Conservation (phyloP, 2,329 filamentous ascomycete genomes). For the Hymenotorrendiella dingleyae region DNA sequence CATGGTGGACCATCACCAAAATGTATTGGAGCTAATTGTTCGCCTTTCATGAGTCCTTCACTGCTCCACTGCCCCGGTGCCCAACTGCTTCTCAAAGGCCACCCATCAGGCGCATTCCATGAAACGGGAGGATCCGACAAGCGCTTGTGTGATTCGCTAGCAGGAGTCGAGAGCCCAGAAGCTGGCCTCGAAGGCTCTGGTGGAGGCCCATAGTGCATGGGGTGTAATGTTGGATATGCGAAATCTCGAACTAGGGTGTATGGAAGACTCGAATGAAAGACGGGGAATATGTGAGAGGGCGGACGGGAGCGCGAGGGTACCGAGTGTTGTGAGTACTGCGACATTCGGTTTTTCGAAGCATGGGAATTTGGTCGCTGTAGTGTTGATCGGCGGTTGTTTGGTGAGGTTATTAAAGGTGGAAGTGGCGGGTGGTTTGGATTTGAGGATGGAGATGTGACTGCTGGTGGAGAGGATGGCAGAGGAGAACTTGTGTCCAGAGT, state of each 20-base stretch:
- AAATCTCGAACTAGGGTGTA: conserved; percentile 96
- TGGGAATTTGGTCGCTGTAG: conserved; percentile 66
- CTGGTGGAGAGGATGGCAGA: conserved; percentile 44
- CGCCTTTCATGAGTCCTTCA: conserved; percentile 50
- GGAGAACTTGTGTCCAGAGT: conserved; percentile 37
- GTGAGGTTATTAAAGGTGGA: conserved; percentile 52
- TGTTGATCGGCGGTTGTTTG: conserved; percentile 48
- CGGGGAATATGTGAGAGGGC: conserved; percentile 72
- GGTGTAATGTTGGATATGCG: conserved; percentile 77
- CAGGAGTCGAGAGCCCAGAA: conserved; percentile 78
- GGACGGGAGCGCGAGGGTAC: conserved; percentile 66
- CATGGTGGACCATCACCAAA: conserved; percentile 88
- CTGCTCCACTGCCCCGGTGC: conserved; percentile 36
- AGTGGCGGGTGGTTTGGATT: conserved; percentile 49
- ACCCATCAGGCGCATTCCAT: conserved; percentile 51
- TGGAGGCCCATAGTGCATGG: conserved; percentile 90
- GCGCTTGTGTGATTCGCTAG: conserved; percentile 66
- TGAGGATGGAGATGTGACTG: conserved; percentile 34
- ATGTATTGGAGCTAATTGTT: conserved; percentile 74
- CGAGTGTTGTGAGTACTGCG: conserved; percentile 73
- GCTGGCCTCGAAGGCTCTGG: conserved; percentile 63
- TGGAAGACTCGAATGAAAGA: conserved; percentile 77
- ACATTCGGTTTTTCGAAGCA: conserved; percentile 74
- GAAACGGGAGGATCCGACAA: conserved; percentile 75
- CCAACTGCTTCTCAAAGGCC: conserved; percentile 49